phyloP scores from a whole-genome alignment of 441 rosid species.

The Jatropha podagrica region DNA sequence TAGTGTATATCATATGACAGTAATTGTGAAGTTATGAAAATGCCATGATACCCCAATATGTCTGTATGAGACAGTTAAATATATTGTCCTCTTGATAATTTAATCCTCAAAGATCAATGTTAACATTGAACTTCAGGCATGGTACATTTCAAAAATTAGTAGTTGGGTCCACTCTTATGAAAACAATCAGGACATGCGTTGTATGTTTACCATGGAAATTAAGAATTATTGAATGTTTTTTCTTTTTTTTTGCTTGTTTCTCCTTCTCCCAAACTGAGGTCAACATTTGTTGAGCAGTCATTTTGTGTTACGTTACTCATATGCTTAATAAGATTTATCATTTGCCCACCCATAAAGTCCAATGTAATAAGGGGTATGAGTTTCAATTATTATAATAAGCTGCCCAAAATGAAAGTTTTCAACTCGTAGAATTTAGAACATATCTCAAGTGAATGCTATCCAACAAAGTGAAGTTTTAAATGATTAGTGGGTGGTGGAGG shows the following conservation, averaged over 20 bases:
- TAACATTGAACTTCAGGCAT: background rate
- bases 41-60: no score
- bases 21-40: background rate
- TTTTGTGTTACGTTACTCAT: background rate
- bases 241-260: background rate
- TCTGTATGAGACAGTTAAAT: no score
- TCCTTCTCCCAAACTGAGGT: background rate
- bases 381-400: background rate
- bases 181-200: background rate
- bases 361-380: background rate
- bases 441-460: background rate
- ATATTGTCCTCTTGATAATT: no score
- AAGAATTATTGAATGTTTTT: background rate
- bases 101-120: background rate
- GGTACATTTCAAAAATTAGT: background rate
- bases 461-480: background rate
- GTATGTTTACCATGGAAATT: background rate
- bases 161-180: background rate
- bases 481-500: background rate
- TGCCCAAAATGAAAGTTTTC: background rate
- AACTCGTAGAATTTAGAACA: background rate
- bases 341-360: background rate
- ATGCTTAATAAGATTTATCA: background rate
- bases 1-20: background rate
- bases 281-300: background rate